phyloP scores from a whole-genome alignment of 2,329 filamentous ascomycete genomes.

The Lachnellula occidentalis region DNA sequence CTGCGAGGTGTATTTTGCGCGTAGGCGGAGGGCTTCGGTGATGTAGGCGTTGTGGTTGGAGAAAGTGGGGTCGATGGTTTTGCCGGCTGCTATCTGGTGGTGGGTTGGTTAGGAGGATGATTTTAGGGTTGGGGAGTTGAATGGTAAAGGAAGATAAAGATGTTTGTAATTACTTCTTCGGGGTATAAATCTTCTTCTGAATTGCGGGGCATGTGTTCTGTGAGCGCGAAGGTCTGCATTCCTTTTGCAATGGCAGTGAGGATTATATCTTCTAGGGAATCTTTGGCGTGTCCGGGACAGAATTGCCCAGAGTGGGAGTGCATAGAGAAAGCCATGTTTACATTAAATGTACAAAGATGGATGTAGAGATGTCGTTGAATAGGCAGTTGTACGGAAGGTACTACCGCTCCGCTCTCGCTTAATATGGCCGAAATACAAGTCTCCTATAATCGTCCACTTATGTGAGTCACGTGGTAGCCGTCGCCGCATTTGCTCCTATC shows the following conservation, averaged over 20 bases:
- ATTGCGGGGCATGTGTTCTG: slow-evolving; percentile 90
- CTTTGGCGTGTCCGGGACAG: slow-evolving; percentile 82
- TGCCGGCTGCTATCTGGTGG: slow-evolving; percentile 40
- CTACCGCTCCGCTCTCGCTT: background rate
- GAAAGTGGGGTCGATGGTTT: slow-evolving; percentile 41
- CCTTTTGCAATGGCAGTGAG: slow-evolving; percentile 70
- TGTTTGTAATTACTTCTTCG: slow-evolving; percentile 59
- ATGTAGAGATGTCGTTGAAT: background rate
- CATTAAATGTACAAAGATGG: background rate
- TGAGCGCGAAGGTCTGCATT: slow-evolving; percentile 80
- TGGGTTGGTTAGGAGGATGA: background rate
- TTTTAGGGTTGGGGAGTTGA: background rate
- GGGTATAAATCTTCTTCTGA: slow-evolving; percentile 76
- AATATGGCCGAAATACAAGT: background rate
- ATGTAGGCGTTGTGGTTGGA: slow-evolving; percentile 67
- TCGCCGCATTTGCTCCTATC: no score
- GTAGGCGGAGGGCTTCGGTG: slow-evolving; percentile 67
- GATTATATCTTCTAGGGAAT: slow-evolving; percentile 79
- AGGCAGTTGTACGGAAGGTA: background rate
- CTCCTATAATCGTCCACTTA: no score
- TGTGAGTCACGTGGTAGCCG: no score
- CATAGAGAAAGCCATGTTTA: slow-evolving; percentile 86
- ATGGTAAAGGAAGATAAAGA: background rate
- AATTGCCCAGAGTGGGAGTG: slow-evolving; percentile 98
- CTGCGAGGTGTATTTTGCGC: slow-evolving; percentile 59